These are phyloP conservation scores for Saccharum hybrid DNA, from an alignment of 202 grass and related monocot species.

Conservation along the genomic window DNA sequence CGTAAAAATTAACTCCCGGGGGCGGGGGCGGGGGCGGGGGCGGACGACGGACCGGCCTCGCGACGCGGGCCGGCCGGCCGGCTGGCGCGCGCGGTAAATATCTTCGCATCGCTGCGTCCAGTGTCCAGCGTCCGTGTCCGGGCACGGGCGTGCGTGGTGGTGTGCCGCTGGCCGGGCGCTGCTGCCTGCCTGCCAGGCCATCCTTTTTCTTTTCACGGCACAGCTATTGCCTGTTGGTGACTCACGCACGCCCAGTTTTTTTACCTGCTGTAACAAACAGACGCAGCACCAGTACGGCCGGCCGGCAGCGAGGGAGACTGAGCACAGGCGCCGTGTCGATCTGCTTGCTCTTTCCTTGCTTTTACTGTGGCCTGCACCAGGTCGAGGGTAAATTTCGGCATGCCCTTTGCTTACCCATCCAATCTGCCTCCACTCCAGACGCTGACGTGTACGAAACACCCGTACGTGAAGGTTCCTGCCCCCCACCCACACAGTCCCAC, in stretches of 20 bases:
- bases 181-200: background rate
- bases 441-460: slow-evolving; percentile 14
- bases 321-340: background rate
- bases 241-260: background rate
- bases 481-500: no score
- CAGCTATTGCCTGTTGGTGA: background rate
- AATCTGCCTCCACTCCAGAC: no score
- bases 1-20: no score
- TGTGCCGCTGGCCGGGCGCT: background rate
- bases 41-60: no score
- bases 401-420: no score
- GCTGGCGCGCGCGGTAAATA: no score
- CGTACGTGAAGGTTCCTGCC: no score
- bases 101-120: no score
- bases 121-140: background rate
- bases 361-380: no score
- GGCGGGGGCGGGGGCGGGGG: no score
- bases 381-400: no score
- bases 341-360: background rate
- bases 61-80: no score
- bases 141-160: background rate
- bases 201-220: background rate
- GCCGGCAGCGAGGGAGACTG: background rate
- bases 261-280: background rate
- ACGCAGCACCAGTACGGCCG: background rate